Conservation (phyloP, 495 filamentous ascomycete species). For the Aspergillus sclerotiicarbonarius region DNA sequence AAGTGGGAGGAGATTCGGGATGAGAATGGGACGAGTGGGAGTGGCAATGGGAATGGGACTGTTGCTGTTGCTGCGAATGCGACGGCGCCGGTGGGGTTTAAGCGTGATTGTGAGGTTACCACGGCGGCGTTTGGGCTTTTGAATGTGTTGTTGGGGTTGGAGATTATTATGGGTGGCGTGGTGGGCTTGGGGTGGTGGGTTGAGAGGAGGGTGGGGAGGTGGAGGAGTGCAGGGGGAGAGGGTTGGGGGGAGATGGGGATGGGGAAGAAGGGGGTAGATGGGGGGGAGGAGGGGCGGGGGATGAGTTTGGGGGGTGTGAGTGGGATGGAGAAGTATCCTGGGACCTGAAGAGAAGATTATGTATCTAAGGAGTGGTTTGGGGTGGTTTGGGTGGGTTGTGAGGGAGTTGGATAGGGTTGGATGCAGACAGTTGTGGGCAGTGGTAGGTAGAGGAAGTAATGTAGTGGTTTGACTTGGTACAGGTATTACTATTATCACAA, state of each 20-base stretch:
- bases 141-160: conserved; percentile 42
- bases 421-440: neutral
- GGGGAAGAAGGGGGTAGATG: conserved; percentile 13
- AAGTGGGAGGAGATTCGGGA: conserved; percentile 38
- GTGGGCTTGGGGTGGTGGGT: conserved; percentile 24
- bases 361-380: neutral
- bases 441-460: neutral
- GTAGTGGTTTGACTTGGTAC: neutral
- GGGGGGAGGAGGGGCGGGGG: conserved; percentile 24
- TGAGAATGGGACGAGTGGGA: neutral
- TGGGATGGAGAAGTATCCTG: conserved; percentile 21
- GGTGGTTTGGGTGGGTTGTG: too few species aligned
- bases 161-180: conserved; percentile 41
- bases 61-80: conserved; percentile 1
- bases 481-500: neutral
- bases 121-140: conserved; percentile 41
- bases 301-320: neutral
- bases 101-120: conserved; percentile 41
- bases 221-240: conserved; percentile 27
- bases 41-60: too few species aligned
- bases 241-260: conserved; percentile 33
- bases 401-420: neutral
- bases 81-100: conserved; percentile 35
- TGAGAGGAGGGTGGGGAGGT: conserved; percentile 36
- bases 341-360: neutral